Evolutionary conservation across 1,139 yeast species (phyloP).

Genomic region (Petasospora fabianii): DNA sequence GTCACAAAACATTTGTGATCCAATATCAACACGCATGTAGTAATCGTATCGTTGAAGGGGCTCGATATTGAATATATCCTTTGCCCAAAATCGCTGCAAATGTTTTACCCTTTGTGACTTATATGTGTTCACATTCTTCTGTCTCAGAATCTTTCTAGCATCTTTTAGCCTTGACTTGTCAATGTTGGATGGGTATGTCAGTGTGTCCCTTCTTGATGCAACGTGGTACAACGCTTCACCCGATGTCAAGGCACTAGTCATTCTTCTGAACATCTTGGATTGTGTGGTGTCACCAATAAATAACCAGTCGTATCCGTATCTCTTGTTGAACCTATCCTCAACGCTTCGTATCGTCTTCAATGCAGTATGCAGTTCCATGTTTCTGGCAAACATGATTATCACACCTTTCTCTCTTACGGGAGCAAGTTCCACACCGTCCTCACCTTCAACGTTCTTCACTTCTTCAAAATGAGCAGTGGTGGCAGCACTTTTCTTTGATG

Average conservation of each 20-base stretch:
- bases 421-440: neutral
- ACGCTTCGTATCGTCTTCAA: constrained; percentile 54
- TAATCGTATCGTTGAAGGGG: constrained; percentile 54
- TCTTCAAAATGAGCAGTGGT: constrained; percentile 3
- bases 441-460: neutral
- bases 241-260: constrained; percentile 38
- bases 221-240: constrained; percentile 45
- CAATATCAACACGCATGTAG: constrained; percentile 77
- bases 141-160: constrained; percentile 43
- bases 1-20: constrained; percentile 58
- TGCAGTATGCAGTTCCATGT: constrained; percentile 56
- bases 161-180: constrained; percentile 52
- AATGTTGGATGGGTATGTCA: constrained; percentile 51
- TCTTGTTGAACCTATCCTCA: constrained; percentile 4
- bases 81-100: constrained; percentile 90
- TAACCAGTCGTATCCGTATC: constrained; percentile 32
- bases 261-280: constrained; percentile 40
- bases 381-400: constrained; percentile 74
- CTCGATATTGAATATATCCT: constrained; percentile 67
- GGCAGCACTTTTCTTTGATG: neutral
- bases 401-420: constrained; percentile 52
- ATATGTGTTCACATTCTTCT: constrained; percentile 20
- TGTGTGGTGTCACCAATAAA: constrained; percentile 14
- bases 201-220: constrained; percentile 34
- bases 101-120: constrained; percentile 40